These are phyloP conservation scores for Termitomyces sp. DNA, from an alignment of 768 basidiomycete genomes.

Conservation along the genomic window DNA sequence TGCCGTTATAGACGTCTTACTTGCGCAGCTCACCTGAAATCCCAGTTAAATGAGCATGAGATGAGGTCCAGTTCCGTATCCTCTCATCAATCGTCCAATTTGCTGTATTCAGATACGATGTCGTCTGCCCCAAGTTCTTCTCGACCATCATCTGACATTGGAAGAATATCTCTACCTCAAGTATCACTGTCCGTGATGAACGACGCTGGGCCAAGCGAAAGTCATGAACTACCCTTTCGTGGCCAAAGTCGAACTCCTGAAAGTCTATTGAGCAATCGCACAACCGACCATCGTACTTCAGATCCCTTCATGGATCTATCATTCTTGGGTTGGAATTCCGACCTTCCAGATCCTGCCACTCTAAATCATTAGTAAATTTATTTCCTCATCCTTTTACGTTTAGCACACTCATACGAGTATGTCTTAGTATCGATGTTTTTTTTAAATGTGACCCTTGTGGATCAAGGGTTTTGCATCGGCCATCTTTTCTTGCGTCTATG, in stretches of 20 bases:
- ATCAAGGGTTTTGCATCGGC: conserved; percentile 77
- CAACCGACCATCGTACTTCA: conserved; percentile 25
- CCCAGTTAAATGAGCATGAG: conserved; percentile 54
- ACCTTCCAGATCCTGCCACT: conserved; percentile 71
- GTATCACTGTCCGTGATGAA: conserved; percentile 41
- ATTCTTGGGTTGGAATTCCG: conserved; percentile 81
- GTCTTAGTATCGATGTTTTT: conserved; percentile 74
- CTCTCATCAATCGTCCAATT: conserved; percentile 24
- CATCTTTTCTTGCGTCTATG: conserved; percentile 78
- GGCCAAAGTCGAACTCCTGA: conserved; percentile 53
- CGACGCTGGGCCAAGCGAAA: conserved; percentile 30
- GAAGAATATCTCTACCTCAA: conserved; percentile 42
- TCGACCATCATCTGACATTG: conserved; percentile 23
- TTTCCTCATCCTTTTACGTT: conserved; percentile 1
- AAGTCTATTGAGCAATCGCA: conserved; percentile 23
- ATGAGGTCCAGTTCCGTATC: conserved; percentile 35
- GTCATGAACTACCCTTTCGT: conserved; percentile 35
- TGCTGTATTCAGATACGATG: conserved; percentile 14
- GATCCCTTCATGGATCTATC: conserved; percentile 65
- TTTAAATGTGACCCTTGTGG: conserved; percentile 88
- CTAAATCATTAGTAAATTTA: conserved; percentile 73
- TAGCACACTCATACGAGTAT: conserved; percentile 4
- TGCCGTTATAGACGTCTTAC: conserved; percentile 8
- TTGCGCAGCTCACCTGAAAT: conserved; percentile 56
- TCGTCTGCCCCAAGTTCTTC: conserved; percentile 15